phyloP scores from a whole-genome alignment of 768 basidiomycete species.

The Cubamyces lactineus region DNA sequence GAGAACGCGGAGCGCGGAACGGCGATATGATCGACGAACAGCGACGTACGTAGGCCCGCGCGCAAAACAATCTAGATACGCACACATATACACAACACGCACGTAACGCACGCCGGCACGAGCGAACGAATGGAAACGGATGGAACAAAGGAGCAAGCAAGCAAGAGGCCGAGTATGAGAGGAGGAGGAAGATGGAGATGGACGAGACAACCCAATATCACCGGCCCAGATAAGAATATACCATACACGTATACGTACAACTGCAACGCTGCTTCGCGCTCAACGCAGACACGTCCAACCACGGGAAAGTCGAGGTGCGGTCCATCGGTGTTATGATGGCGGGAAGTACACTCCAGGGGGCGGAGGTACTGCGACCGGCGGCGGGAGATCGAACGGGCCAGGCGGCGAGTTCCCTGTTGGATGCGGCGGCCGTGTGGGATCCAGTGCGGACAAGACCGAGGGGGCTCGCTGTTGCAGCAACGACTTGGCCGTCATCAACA shows the following conservation, averaged over 20 bases:
- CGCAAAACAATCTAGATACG: too few species aligned
- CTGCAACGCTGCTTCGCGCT: neutral
- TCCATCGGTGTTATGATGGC: conserved; percentile 12
- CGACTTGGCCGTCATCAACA: conserved; percentile 69
- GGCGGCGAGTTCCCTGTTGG: conserved; percentile 36
- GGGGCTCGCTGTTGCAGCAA: conserved; percentile 46
- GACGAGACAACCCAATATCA: conserved; percentile 10
- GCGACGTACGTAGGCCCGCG: too few species aligned
- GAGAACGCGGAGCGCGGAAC: neutral
- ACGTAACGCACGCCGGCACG: neutral
- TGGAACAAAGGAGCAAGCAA: neutral
- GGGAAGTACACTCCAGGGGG: conserved; percentile 22
- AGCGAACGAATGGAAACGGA: conserved; percentile 1
- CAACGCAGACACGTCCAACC: neutral
- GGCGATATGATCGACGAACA: neutral
- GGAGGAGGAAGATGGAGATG: neutral
- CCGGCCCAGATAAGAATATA: conserved; percentile 16
- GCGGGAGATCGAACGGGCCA: conserved; percentile 18
- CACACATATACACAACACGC: too few species aligned
- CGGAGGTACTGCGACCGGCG: conserved; percentile 10
- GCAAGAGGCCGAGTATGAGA: neutral
- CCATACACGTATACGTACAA: conserved; percentile 12
- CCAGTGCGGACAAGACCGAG: conserved; percentile 31
- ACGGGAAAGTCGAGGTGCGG: neutral
- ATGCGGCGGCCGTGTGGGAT: conserved; percentile 40